Conservation (phyloP, 768 basidiomycete species). For the Lactarius sp. region DNA sequence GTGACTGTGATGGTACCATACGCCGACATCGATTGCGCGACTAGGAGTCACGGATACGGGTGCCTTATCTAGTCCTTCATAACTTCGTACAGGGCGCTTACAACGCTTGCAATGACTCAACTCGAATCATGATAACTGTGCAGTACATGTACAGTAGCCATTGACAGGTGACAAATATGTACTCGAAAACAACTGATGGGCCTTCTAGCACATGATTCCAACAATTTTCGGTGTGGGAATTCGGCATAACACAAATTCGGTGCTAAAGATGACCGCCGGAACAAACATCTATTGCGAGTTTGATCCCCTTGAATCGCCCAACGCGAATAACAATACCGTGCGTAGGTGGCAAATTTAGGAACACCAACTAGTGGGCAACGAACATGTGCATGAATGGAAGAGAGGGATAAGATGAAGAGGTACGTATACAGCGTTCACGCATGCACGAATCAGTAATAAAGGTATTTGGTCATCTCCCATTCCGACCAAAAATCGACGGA, state of each 20-base stretch:
- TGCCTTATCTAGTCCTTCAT: neutral
- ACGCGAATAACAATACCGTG: constrained; percentile 9
- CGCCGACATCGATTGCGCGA: constrained; percentile 51
- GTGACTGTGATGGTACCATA: constrained; percentile 57
- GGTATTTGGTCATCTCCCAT: neutral
- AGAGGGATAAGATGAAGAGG: constrained; percentile 40
- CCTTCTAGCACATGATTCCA: neutral
- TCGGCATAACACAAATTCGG: neutral
- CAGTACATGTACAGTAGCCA: too few species aligned
- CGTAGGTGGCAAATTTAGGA: constrained; percentile 8
- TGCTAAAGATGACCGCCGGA: neutral
- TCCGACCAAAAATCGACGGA: neutral
- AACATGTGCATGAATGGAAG: constrained; percentile 12
- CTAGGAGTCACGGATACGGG: neutral
- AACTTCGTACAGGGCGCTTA: neutral
- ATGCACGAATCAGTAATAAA: constrained; percentile 11
- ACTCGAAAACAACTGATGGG: neutral
- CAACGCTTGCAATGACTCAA: too few species aligned
- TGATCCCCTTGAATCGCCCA: neutral
- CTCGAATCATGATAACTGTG: too few species aligned
- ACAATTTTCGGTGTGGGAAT: too few species aligned
- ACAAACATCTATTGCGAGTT: constrained; percentile 11
- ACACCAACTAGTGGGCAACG: constrained; percentile 6
- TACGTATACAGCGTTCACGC: constrained; percentile 58
- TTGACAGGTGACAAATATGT: too few species aligned